A percentile compares a stretch with the other conserved stretches of the same genome.
Evolutionary conservation across 2,329 filamentous ascomycete genomes (phyloP).

Genomic region (Fusarium equiseti): DNA sequence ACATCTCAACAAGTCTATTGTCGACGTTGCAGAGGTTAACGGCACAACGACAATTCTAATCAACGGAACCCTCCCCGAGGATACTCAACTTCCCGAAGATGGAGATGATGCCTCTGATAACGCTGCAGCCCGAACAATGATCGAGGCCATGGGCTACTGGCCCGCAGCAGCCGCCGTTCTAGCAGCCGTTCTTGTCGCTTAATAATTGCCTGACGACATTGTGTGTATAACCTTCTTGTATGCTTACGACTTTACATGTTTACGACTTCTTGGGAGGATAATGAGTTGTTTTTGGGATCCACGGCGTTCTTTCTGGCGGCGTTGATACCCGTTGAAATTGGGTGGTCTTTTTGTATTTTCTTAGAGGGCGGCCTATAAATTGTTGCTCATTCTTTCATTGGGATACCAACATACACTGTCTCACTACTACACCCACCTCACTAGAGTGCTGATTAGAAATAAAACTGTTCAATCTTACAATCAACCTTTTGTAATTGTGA

Average conservation of each 20-base stretch:
- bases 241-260: constrained; percentile 23
- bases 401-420: neutral
- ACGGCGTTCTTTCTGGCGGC: constrained; percentile 19
- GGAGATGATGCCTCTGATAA: neutral
- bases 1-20: constrained; percentile 70
- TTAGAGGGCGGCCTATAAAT: constrained; percentile 4
- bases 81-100: constrained; percentile 64
- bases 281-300: constrained; percentile 4
- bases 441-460: constrained; percentile 8
- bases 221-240: constrained; percentile 26
- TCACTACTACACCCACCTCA: neutral
- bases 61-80: constrained; percentile 83
- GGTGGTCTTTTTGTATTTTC: constrained; percentile 3
- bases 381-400: neutral
- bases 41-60: constrained; percentile 74
- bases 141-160: constrained; percentile 62
- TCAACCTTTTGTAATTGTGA: neutral
- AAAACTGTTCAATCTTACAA: neutral
- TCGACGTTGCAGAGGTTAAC: constrained; percentile 71
- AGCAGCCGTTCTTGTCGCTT: constrained; percentile 60
- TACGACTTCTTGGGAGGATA: constrained; percentile 18
- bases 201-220: constrained; percentile 23
- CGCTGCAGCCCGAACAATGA: constrained; percentile 50
- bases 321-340: constrained; percentile 25
- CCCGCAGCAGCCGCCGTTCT: constrained; percentile 60